Percentiles rank a stretch among this genome's conserved stretches.
Evolutionary conservation across 495 filamentous ascomycete species (phyloP).

Genomic region (Podospora sp.): DNA sequence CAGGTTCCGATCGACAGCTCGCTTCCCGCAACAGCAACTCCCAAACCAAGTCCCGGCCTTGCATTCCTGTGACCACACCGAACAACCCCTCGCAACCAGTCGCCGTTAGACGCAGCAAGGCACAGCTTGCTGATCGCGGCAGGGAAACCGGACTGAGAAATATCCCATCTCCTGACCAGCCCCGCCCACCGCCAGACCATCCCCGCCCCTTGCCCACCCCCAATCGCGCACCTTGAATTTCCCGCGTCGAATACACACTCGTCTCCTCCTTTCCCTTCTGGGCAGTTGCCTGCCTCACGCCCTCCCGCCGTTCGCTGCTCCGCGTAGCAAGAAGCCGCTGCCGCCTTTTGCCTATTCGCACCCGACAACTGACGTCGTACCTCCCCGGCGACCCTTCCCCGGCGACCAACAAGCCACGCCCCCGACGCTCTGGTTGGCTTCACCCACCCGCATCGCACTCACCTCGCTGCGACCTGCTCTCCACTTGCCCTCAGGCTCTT

Average conservation of each 20-base stretch:
- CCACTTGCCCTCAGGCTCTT: not conserved
- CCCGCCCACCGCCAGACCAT: conserved; percentile 16
- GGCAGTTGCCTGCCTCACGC: conserved; percentile 9
- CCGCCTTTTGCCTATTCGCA: conserved; percentile 9
- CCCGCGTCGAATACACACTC: conserved; percentile 11
- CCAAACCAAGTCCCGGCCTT: conserved; percentile 25
- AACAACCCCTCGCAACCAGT: conserved; percentile 27
- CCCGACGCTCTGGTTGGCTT: conserved; percentile 4
- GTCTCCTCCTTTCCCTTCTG: conserved; percentile 13
- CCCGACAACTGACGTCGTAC: not conserved
- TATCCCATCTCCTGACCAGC: conserved; percentile 28
- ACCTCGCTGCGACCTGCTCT: not conserved
- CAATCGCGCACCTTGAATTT: conserved; percentile 12
- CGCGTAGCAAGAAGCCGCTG: conserved; percentile 1
- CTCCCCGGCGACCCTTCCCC: conserved; percentile 16
- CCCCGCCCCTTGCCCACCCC: conserved; percentile 1
- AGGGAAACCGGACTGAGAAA: conserved; percentile 32
- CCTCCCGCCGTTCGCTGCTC: not conserved
- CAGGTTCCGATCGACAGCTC: conserved; percentile 29
- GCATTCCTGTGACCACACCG: conserved; percentile 28
- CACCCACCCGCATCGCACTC: no score
- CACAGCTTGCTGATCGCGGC: conserved; percentile 40
- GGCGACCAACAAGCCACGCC: conserved; percentile 5
- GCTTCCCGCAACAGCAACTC: conserved; percentile 29
- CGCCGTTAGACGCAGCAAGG: conserved; percentile 25